Percentiles rank a stretch among this genome's conserved stretches.
These are phyloP conservation scores for Linum usitatissimum DNA, from an alignment of 345 rosid species.

Conservation along the genomic window DNA sequence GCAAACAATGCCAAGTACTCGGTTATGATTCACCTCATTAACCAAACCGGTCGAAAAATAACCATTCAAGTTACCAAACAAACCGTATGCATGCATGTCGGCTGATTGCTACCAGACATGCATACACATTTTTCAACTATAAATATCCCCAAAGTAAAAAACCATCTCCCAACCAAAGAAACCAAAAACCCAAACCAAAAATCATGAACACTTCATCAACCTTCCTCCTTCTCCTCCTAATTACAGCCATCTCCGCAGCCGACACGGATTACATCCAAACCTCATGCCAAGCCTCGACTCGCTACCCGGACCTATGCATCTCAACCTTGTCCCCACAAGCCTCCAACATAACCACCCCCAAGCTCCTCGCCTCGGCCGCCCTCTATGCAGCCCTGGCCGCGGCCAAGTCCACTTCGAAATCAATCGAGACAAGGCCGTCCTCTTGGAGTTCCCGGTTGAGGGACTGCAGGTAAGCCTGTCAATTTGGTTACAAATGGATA, in stretches of 20 bases:
- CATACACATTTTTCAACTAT: no score
- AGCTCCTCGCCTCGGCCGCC: slow-evolving; percentile 55
- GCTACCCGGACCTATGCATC: slow-evolving; percentile 55
- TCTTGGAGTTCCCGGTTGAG: slow-evolving; percentile 42
- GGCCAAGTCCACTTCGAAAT: slow-evolving; percentile 18
- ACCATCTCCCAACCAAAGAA: no score
- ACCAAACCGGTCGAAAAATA: no score
- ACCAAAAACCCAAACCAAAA: no score
- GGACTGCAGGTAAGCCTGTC: slow-evolving; percentile 51
- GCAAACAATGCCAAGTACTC: no score
- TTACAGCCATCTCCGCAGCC: slow-evolving; percentile 6
- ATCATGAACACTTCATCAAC: no score
- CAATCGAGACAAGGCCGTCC: slow-evolving; percentile 16
- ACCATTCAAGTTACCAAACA: no score
- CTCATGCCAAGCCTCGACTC: slow-evolving; percentile 43
- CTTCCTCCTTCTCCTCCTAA: background rate
- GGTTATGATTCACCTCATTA: no score
- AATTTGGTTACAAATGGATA: no score
- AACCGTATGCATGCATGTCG: no score
- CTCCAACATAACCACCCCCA: slow-evolving; percentile 47
- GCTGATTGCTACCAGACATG: no score
- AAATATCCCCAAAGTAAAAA: no score
- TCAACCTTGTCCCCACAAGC: slow-evolving; percentile 47
- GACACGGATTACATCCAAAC: slow-evolving; percentile 46
- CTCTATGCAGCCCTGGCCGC: slow-evolving; percentile 42